Evolutionary conservation across 2,329 filamentous ascomycete genomes (phyloP), one percentile per base, ranked within the genome.

Genomic region (Thelonectria blattea): DNA sequence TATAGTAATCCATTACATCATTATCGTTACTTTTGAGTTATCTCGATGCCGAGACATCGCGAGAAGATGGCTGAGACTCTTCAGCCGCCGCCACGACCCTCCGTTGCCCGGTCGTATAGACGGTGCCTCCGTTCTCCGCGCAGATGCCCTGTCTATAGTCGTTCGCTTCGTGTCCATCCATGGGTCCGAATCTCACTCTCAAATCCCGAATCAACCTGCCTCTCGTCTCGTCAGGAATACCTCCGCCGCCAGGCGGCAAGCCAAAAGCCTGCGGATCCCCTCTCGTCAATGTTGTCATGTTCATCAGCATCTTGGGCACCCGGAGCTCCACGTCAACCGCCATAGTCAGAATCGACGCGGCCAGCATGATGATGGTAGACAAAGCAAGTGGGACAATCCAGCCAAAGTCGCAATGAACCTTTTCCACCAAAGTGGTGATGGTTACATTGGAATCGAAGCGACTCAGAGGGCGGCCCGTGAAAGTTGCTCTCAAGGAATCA

Each of bases 291-390:
- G 57, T 41, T 5, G 57, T 51, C 17, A 60, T 34, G 11, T 60
- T 60, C 57, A 60, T 55, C 20, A 55, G 41, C 57, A 60, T 60
- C 22, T 55, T 60, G 1, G 57, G 57, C 14, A 56, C 42, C 1
- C 42, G 34, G 14, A 60, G 47, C 37, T 60, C 43, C 17, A 60
- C 15, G 27, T 60, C 58, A 3, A 60, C 41, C 7, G 37, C 43
- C 52, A 56, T 60, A 5, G 58, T 52, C 10, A 60, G 12, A 20
- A 60, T 27, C 4, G 42, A 32, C 5, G 58, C 58, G 8, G 32
- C 11, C 14, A 50, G 45, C 24, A 60, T 47, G 11, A 60, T 15
- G 18, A 43, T 15, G 11, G 52, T 49, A 2, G 58, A 48, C 2
- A 60, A 34, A 17, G 34, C 27, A 7, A 60, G 52, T 0, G 58